These are phyloP conservation scores for Aspergillus neotritici DNA, from an alignment of 2,329 filamentous ascomycete genomes.

Conservation along the genomic window DNA sequence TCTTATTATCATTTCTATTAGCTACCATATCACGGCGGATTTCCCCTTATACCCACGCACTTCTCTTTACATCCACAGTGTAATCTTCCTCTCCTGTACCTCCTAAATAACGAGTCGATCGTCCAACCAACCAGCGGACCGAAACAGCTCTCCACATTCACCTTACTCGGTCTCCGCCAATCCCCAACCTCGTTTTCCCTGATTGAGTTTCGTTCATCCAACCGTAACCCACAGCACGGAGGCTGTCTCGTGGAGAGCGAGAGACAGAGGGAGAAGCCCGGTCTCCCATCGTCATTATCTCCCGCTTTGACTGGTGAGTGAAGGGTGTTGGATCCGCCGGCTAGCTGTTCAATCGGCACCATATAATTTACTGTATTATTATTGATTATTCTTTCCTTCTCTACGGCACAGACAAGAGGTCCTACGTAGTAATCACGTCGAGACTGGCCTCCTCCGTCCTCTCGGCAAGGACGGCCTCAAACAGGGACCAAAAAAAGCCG, in stretches of 20 bases:
- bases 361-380: neutral
- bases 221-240: no score
- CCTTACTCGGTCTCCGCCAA: slow-evolving; percentile 8
- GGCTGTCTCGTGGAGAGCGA: slow-evolving; percentile 12
- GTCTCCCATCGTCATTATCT: slow-evolving; percentile 15
- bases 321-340: slow-evolving; percentile 9
- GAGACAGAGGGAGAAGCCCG: neutral
- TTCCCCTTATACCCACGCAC: slow-evolving; percentile 5
- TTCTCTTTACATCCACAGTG: neutral
- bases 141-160: slow-evolving; percentile 7
- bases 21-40: neutral
- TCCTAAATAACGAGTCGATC: slow-evolving; percentile 14
- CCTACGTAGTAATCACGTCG: no score
- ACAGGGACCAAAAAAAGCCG: no score
- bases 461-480: no score
- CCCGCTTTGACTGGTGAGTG: slow-evolving; percentile 10
- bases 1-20: slow-evolving; percentile 5
- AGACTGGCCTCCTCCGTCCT: no score
- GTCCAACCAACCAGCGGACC: neutral
- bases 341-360: slow-evolving; percentile 6
- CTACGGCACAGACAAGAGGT: no score
- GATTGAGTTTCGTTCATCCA: slow-evolving; percentile 18
- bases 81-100: no score
- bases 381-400: slow-evolving; percentile 1
- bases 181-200: slow-evolving; percentile 7